phyloP scores from a whole-genome alignment of 73 alveolate species.

The Paramecium tetraurelia region DNA sequence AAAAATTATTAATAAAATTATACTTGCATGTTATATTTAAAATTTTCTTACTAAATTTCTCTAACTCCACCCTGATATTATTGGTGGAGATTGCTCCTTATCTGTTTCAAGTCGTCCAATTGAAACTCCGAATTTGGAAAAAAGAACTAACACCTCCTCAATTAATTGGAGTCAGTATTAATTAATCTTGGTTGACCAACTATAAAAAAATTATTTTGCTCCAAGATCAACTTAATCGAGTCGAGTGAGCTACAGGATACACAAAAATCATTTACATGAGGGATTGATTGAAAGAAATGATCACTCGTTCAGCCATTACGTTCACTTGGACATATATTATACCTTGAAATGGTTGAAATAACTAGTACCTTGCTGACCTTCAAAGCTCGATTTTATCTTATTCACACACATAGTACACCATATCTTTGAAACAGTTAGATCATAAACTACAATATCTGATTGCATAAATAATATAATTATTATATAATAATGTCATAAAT shows the following conservation, averaged over 20 bases:
- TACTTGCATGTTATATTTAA: background rate
- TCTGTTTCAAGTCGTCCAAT: background rate
- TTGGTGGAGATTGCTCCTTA: background rate
- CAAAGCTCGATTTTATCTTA: slow-evolving; percentile 29
- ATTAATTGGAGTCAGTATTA: slow-evolving; percentile 17
- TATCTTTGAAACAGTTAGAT: slow-evolving; percentile 28
- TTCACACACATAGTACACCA: slow-evolving; percentile 50
- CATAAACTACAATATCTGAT: slow-evolving; percentile 23
- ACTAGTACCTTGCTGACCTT: background rate
- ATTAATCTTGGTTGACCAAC: slow-evolving; percentile 19
- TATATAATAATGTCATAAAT: slow-evolving; percentile 7
- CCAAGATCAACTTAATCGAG: background rate
- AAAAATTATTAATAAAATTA: background rate
- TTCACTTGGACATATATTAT: background rate
- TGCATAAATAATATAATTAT: background rate
- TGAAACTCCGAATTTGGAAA: background rate
- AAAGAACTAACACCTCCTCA: background rate
- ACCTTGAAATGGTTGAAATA: background rate
- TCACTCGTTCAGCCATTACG: slow-evolving; percentile 39
- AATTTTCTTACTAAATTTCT: background rate
- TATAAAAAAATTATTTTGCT: background rate
- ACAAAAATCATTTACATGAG: background rate
- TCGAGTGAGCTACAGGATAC: background rate
- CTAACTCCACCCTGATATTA: background rate
- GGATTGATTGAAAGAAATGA: background rate